A percentile compares a stretch with the other conserved stretches of the same genome.
Conservation (phyloP, 2,329 filamentous ascomycete species). For the Macroventuria anomochaeta region DNA sequence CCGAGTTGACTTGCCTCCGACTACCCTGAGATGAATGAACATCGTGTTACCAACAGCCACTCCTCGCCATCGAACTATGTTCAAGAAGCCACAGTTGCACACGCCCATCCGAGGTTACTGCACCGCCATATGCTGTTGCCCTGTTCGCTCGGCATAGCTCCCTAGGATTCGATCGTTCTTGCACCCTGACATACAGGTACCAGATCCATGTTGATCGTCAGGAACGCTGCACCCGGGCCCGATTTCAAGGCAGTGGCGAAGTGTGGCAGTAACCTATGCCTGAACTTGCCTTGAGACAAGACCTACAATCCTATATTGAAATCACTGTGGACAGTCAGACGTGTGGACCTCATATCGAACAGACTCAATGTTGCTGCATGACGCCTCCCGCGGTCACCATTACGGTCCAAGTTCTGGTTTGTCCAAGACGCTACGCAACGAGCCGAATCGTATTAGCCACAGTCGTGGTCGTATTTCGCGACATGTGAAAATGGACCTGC, state of each 20-base stretch:
- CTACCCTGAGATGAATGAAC: not conserved
- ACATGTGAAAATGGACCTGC: not conserved
- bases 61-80: not conserved
- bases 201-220: conserved; percentile 10
- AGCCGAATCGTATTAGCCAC: not conserved
- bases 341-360: not conserved
- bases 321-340: not conserved
- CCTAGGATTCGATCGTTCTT: not conserved
- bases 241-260: conserved; percentile 11
- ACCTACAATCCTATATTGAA: not conserved
- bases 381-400: not conserved
- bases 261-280: not conserved
- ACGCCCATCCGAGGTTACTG: not conserved
- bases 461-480: not conserved
- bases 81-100: not conserved
- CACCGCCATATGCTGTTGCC: not conserved
- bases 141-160: not conserved
- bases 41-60: not conserved
- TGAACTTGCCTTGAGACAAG: not conserved
- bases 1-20: conserved; percentile 5
- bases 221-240: conserved; percentile 2
- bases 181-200: not conserved
- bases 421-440: not conserved
- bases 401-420: not conserved
- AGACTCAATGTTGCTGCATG: not conserved